phyloP scores from a whole-genome alignment of 2,329 filamentous ascomycete genomes.

The Fonsecaea pedrosoi region DNA sequence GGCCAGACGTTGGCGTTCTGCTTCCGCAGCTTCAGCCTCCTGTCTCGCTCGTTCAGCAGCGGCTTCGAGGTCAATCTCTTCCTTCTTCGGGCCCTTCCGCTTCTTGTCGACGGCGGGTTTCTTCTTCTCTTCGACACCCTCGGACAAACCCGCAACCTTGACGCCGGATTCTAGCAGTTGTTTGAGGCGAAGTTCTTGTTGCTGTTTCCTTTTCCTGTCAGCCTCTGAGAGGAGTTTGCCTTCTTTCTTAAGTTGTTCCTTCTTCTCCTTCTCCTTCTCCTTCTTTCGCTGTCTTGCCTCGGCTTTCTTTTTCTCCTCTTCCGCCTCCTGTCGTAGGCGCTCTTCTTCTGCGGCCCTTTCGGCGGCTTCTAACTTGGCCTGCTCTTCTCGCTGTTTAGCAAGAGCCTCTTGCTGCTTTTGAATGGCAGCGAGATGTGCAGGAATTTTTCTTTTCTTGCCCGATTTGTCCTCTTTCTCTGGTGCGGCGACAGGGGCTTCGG shows the following conservation, averaged over 20 bases:
- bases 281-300: conserved; percentile 56
- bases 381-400: conserved; percentile 54
- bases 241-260: conserved; percentile 57
- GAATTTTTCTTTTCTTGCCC: conserved; percentile 89
- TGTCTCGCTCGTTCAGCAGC: conserved; percentile 55
- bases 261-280: conserved; percentile 59
- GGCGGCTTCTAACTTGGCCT: conserved; percentile 50
- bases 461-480: conserved; percentile 83
- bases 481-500: conserved; percentile 53
- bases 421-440: conserved; percentile 59
- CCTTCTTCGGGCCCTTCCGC: conserved; percentile 68
- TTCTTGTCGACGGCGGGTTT: conserved; percentile 76
- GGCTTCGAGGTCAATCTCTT: conserved; percentile 61
- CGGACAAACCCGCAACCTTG: conserved; percentile 54
- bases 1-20: conserved; percentile 62
- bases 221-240: conserved; percentile 59
- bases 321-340: conserved; percentile 47
- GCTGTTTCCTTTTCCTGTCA: conserved; percentile 55
- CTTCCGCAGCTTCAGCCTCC: conserved; percentile 59
- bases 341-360: conserved; percentile 51
- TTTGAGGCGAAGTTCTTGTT: conserved; percentile 57
- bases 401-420: conserved; percentile 58
- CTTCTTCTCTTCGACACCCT: conserved; percentile 71
- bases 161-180: conserved; percentile 57
- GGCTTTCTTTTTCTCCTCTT: conserved; percentile 56